Evolutionary conservation across 441 rosid genomes (phyloP), one percentile per base, ranked within the genome.

Genomic region (Viola pubescens): DNA sequence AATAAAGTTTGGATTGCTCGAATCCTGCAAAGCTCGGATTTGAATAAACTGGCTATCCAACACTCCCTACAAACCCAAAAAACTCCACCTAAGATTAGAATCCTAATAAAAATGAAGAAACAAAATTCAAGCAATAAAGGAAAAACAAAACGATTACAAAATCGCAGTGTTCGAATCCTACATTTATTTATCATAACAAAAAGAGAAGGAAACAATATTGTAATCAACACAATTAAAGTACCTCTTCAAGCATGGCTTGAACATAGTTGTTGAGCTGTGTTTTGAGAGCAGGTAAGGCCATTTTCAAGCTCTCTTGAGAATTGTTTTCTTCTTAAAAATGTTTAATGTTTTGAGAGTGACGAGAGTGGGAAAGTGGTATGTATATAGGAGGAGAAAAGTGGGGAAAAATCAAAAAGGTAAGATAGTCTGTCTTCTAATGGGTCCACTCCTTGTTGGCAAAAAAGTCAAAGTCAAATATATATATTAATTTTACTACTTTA

Each of bases 171-270:
- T 1, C 5, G n/a, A 45, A 2, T 11, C 0, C 8, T 26, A 37
- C 39, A 9, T 6, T 43, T 43, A 6, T 43, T 1, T 43, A 6
- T 43, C 10, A 6, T 1, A 43, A 6, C 10, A 3, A 43, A 4
- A 52, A 13, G 48, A 38, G 48, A 11, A 48, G 38, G 2, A 26
- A 26, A 26, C 34, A 26, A 26, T 26, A 26, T 16, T 16, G 19
- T 26, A 26, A 26, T 26, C 34, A 26, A 26, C 34, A 26, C 41
- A 6, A n/a, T 13, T 0, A 26, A 55, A 40, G 7, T 68, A 77
- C 81, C 81, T 74, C 75, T 1, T 74, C 74, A 52, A 66, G 69
- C 81, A 74, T 54, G 53, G 77, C 69, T 52, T 64, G 74, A 0
- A 74, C 51, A 16, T 63, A 45, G 47, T 43, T 58, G 54, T 61